Evolutionary conservation across 257 asterid genomes (phyloP), one percentile per base, ranked within the genome.

Genomic region (Solanum microdontum): DNA sequence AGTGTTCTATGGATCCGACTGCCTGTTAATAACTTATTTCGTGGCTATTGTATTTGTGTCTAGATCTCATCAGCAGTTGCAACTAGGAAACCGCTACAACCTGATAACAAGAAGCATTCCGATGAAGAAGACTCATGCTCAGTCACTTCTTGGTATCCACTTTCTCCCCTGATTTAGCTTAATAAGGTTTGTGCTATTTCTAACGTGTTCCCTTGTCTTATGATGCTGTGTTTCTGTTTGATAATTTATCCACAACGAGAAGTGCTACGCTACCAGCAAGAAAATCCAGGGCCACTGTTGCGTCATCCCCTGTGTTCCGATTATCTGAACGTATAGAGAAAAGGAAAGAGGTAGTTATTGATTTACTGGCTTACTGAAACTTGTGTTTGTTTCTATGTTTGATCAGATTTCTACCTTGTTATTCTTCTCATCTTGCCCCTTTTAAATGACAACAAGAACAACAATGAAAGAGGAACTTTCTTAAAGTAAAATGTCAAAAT

Each of bases 241-340:
- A 69, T 51, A 37, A 58, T 28, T 91, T 86, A 92, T 90, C 82
- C 90, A 92, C 89, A 77, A 86, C 60, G 76, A 17, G 75, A 91
- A 94, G 98, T 87, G 88, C 88, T 77, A 84, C 82, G 36, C 66
- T 94, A 86, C 87, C 94, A 60, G 83, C 90, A 48, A 92, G 94
- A 86, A 94, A 93, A 91, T 85, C 90, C 88, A 92, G 91, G 92
- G 43, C 89, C 84, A 93, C 96, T 66, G 90, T 90, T 79, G 93
- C 92, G 73, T 86, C 94, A 80, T 94, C 95, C n/a, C 98, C 98
- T 5, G 48, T 83, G 30, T 94, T 95, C 88, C 94, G 92, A 93
- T 92, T 95, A 93, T 92, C 92, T 48, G 92, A 88, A 88, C 98
- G 98, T 39, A 96, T 98, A 87, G 95, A 92, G 92, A 94, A 93